Evolutionary conservation across 225 moss, liverwort and hornwort genomes (phyloP), one percentile per base, ranked within the genome.

Genomic region (Marchantia paleacea): DNA sequence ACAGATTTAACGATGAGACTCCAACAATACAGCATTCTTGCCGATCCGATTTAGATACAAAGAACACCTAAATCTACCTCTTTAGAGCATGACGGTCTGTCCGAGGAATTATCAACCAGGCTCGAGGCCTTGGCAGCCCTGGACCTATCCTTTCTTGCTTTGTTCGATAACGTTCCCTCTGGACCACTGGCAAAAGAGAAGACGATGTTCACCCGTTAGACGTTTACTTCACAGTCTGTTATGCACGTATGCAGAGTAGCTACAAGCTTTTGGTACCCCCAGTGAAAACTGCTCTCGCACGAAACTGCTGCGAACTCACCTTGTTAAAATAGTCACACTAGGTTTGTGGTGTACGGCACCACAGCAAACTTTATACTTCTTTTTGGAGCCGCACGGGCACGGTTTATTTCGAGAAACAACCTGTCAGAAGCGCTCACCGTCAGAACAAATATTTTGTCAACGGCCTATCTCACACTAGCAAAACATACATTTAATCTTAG

Each of bases 331-430:
- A 13, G 85, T 77, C 15, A 83, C 57, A 68, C 72, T 77, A 10
- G 80, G 72, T 80, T 83, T 87, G 70, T 75, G 83, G 31, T 85
- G 71, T 54, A 85, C 52, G 50, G 88, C 88, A 31, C 97, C 95
- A 89, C 92, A 94, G 86, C 97, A 99, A 29, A 90, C 84, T 81
- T 99, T 99, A 83, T 99, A 94, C 85, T 99, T 99, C 82, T 91
- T 88, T 84, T 91, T 95, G 18, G 97, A 95, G 61, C 95, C 97
- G 85, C 97, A 99, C n/a, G 95, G 92, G 65, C 97, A 99, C 50
- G 90, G 85, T 75, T 92, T 95, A 69, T 99, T 95, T 87, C 89
- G 89, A 73, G 87, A 83, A 51, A 91, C 91, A 64, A 71, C 85
- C 91, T 96, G 89, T 68, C 82, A 83, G 22, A 14, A 75, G 9